Conservation (phyloP, 108 stramenopile species). For the Cylindrotheca closterium region DNA sequence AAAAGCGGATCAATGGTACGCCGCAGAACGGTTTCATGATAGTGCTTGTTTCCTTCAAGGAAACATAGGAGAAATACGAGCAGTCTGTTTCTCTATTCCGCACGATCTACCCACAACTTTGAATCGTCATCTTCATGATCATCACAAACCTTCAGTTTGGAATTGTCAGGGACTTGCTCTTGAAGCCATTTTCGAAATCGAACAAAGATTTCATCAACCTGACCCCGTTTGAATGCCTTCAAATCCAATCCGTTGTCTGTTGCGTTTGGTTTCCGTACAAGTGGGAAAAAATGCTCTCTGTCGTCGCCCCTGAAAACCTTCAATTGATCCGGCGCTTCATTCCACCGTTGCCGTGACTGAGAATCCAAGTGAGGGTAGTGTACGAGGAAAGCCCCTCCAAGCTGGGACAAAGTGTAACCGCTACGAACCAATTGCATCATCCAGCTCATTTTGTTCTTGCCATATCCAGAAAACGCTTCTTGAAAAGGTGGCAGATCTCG, state of each 20-base stretch:
- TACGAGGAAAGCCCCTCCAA: slow-evolving; percentile 63
- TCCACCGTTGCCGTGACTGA: slow-evolving; percentile 59
- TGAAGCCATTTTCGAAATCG: slow-evolving; percentile 69
- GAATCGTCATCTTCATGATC: slow-evolving; percentile 70
- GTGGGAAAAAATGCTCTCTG: not conserved
- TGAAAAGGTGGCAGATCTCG: slow-evolving; percentile 77
- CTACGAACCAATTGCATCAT: slow-evolving; percentile 69
- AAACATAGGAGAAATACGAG: too few relatives aligned
- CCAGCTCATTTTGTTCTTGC: slow-evolving; percentile 86
- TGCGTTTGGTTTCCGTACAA: slow-evolving; percentile 10
- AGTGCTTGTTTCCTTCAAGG: too few relatives aligned
- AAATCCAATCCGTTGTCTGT: slow-evolving; percentile 35
- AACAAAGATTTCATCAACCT: slow-evolving; percentile 72
- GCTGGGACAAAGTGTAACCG: slow-evolving; percentile 64
- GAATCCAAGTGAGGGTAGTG: slow-evolving; percentile 87
- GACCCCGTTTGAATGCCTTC: slow-evolving; percentile 55
- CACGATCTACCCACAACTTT: slow-evolving; percentile 53
- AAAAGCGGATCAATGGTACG: too few relatives aligned
- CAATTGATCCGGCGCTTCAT: slow-evolving; percentile 51
- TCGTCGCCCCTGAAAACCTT: not conserved
- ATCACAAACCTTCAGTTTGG: slow-evolving; percentile 50
- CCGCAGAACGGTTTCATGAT: too few relatives aligned
- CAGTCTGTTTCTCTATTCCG: not conserved
- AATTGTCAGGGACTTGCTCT: slow-evolving; percentile 36
- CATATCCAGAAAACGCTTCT: slow-evolving; percentile 75